Evolutionary conservation across 2,329 filamentous ascomycete genomes (phyloP).

Genomic region (Ascocoryne sarcoides): DNA sequence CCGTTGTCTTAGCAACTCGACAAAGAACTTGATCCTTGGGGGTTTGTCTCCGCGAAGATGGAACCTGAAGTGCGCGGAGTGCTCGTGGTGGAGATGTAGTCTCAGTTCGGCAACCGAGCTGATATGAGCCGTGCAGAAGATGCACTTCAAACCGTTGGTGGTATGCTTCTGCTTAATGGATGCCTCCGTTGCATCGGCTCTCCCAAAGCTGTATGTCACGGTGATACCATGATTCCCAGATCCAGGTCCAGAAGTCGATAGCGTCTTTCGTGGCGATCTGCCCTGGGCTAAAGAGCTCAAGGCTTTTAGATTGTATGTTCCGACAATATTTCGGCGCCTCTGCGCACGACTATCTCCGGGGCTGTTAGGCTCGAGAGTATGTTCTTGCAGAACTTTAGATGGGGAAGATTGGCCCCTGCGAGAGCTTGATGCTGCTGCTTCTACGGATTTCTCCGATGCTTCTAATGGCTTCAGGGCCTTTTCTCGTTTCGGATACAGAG

Average conservation of each 20-base stretch:
- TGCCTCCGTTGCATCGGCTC: constrained; percentile 14
- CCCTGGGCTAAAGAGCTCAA: constrained; percentile 50
- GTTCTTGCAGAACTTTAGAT: too few relatives aligned
- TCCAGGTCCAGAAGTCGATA: constrained; percentile 24
- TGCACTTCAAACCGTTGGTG: constrained; percentile 19
- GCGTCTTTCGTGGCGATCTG: constrained; percentile 37
- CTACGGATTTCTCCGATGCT: too few relatives aligned
- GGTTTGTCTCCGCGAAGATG: constrained; percentile 12
- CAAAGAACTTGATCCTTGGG: constrained; percentile 36
- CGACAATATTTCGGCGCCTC: constrained; percentile 15
- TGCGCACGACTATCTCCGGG: constrained; percentile 15
- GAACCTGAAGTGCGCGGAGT: constrained; percentile 22
- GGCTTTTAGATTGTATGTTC: constrained; percentile 49
- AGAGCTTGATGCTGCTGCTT: too few relatives aligned
- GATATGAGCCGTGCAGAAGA: constrained; percentile 17
- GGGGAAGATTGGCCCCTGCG: too few relatives aligned
- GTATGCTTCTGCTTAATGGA: constrained; percentile 16
- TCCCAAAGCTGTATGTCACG: constrained; percentile 21
- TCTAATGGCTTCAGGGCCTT: too few relatives aligned
- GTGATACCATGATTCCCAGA: too few relatives aligned
- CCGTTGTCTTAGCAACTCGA: constrained; percentile 19
- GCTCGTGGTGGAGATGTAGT: constrained; percentile 20
- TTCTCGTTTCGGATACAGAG: too few relatives aligned
- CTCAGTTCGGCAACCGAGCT: constrained; percentile 15
- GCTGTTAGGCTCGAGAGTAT: constrained; percentile 8